Conservation (phyloP, 2,329 filamentous ascomycete genomes). For the Didymella glomerata region DNA sequence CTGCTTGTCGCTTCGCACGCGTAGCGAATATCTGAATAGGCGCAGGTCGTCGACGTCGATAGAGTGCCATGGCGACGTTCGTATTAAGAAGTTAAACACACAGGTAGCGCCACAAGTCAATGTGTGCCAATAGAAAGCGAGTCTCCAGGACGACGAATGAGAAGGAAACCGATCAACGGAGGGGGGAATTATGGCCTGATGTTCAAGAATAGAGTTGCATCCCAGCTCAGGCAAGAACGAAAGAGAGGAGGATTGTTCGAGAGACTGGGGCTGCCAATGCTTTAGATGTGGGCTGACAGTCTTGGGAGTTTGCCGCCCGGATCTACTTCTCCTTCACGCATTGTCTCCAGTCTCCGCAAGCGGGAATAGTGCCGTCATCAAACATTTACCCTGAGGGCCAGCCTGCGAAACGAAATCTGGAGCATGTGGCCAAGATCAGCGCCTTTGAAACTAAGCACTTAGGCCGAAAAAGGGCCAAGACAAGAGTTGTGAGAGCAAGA, state of each 20-base stretch:
- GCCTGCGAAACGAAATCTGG: constrained; percentile 27
- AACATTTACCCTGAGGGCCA: constrained; percentile 19
- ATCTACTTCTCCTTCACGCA: constrained; percentile 32
- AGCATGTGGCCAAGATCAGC: constrained; percentile 31
- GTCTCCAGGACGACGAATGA: constrained; percentile 43
- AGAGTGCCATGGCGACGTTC: constrained; percentile 36
- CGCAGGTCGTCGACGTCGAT: constrained; percentile 40
- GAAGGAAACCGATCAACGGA: constrained; percentile 46
- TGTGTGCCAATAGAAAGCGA: constrained; percentile 16
- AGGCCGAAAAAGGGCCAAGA: constrained; percentile 31
- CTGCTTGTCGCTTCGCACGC: constrained; percentile 32
- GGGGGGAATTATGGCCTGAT: constrained; percentile 31
- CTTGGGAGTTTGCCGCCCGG: constrained; percentile 27
- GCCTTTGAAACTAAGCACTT: constrained; percentile 29
- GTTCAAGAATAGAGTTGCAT: constrained; percentile 25
- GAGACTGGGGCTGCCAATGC: constrained; percentile 40
- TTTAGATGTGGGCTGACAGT: constrained; percentile 40
- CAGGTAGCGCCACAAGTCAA: constrained; percentile 12
- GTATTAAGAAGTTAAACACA: constrained; percentile 22
- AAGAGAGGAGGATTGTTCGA: constrained; percentile 26
- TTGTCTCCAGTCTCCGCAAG: constrained; percentile 35
- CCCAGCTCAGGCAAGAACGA: constrained; percentile 29
- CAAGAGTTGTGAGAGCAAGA: constrained; percentile 19
- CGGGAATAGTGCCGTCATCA: constrained; percentile 26
- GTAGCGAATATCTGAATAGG: constrained; percentile 34